Conservation (phyloP, 306 rosid genomes). For the Prunus fruticosa region DNA sequence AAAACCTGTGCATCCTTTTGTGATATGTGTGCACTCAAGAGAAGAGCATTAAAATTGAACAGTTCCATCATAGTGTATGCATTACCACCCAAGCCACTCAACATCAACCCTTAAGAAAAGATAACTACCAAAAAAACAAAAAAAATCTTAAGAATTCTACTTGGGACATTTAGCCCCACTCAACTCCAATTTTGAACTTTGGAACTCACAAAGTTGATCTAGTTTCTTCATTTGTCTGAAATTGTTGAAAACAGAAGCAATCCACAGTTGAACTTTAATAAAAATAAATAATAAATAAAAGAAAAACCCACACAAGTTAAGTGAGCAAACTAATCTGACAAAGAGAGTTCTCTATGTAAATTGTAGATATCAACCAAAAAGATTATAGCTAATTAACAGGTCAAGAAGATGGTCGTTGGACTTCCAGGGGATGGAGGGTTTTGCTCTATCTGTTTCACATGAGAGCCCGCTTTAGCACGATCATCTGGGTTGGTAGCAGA, state of each 20-base stretch:
- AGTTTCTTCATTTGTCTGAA: not conserved
- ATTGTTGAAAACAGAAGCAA: not conserved
- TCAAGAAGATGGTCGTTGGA: constrained; percentile 81
- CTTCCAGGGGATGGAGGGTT: constrained; percentile 89
- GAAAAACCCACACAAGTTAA: too few relatives aligned
- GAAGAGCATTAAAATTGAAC: not conserved
- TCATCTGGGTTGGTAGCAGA: constrained; percentile 56
- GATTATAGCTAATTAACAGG: constrained; percentile 9
- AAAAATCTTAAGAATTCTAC: not conserved
- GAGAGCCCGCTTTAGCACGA: constrained; percentile 61
- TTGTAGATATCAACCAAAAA: not conserved
- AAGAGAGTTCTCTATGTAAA: not conserved
- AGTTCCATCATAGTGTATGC: too few relatives aligned
- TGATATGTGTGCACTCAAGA: not conserved
- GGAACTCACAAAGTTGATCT: not conserved
- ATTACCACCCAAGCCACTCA: too few relatives aligned
- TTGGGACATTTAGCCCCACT: not conserved
- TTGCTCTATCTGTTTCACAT: constrained; percentile 48
- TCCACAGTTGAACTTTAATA: too few relatives aligned
- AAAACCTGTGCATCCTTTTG: not conserved
- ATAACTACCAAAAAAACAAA: not conserved
- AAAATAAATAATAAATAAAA: too few relatives aligned
- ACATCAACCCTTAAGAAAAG: not conserved
- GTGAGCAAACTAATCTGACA: not conserved
- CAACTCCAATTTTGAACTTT: not conserved